Conservation (phyloP, 768 basidiomycete genomes). For the Amanita molliuscula region DNA sequence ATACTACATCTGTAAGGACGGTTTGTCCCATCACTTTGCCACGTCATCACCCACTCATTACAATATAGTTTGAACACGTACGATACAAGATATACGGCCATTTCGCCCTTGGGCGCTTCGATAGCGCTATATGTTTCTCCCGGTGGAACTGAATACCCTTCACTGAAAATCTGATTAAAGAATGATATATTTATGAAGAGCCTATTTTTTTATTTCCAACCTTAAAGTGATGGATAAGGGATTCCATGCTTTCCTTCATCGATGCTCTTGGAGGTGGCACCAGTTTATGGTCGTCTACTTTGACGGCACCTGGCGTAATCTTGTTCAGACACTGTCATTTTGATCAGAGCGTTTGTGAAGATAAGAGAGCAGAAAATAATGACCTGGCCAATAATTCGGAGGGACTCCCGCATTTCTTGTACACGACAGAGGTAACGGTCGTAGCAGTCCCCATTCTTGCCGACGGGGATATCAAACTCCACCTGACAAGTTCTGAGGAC, state of each 20-base stretch:
- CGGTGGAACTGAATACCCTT: conserved; percentile 94
- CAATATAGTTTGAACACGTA: conserved; percentile 26
- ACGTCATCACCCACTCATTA: neutral
- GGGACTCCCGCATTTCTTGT: conserved; percentile 94
- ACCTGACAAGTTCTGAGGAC: conserved; percentile 37
- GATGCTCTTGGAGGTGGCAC: conserved; percentile 91
- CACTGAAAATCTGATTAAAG: conserved; percentile 69
- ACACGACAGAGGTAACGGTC: conserved; percentile 97
- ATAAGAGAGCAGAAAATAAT: conserved; percentile 7
- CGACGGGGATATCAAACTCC: conserved; percentile 96
- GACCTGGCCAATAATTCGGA: conserved; percentile 79
- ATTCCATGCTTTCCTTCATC: conserved; percentile 99
- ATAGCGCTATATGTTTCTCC: conserved; percentile 96
- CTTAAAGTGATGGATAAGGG: conserved; percentile 98
- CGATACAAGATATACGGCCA: conserved; percentile 98
- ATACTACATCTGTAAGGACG: conserved; percentile 96
- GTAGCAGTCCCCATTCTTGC: conserved; percentile 95
- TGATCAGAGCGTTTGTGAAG: neutral
- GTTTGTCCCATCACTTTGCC: conserved; percentile 77
- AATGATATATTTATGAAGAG: neutral
- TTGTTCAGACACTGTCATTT: conserved; percentile 80
- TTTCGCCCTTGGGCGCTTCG: conserved; percentile 98
- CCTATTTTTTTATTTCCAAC: conserved; percentile 20
- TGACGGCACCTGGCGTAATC: conserved; percentile 87
- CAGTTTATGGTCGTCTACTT: conserved; percentile 96